Conservation (phyloP, 331 rosid species). For the Ulmus americana region DNA sequence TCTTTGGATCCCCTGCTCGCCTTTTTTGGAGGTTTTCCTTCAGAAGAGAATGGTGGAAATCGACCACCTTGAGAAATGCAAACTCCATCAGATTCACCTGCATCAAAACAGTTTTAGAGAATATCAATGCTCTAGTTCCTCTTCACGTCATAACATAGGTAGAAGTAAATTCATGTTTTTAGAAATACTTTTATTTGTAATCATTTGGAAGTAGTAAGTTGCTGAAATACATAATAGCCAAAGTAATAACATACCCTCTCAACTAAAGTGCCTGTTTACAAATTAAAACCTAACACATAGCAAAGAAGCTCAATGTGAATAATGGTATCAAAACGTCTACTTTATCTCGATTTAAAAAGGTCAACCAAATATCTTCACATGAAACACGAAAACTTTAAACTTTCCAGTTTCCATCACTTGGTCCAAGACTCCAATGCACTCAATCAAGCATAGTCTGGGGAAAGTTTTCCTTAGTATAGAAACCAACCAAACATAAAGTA, state of each 20-base stretch:
- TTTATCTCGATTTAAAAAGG: neutral
- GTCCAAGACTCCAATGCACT: neutral
- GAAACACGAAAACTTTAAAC: neutral
- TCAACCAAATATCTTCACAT: neutral
- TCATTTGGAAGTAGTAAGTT: no score
- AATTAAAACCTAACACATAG: neutral
- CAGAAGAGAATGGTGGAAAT: slow-evolving; percentile 65
- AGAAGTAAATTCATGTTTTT: no score
- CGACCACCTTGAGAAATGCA: slow-evolving; percentile 91
- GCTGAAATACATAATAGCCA: no score
- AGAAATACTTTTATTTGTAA: no score
- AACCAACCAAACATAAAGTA: neutral
- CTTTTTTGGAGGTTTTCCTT: slow-evolving; percentile 65
- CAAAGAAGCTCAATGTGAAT: neutral
- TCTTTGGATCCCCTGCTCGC: slow-evolving; percentile 61
- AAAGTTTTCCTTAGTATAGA: neutral
- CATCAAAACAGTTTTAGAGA: slow-evolving; percentile 14
- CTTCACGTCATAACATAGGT: no score
- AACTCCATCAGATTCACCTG: slow-evolving; percentile 53
- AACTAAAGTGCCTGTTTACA: neutral
- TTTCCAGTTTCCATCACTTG: neutral
- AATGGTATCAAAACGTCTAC: slow-evolving; percentile 6
- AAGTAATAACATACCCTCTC: neutral
- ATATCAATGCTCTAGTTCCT: neutral
- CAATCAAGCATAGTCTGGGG: neutral